Evolutionary conservation across 208 protist species (phyloP), one percentile per base, ranked within the genome.

Genomic region (Angomonas ambiguus): DNA sequence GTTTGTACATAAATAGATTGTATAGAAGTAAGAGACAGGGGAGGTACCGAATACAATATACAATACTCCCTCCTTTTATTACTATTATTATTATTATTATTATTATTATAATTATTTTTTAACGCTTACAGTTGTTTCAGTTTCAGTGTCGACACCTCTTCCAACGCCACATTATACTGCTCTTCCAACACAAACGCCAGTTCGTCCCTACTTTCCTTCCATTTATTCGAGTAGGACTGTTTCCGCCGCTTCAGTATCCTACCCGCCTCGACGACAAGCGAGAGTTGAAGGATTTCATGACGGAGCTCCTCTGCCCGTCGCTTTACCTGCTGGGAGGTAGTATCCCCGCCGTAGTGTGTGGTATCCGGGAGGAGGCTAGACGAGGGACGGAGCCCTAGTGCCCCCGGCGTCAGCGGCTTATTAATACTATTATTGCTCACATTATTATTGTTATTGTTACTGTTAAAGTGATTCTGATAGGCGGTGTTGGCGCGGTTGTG

Each of bases 121-220:
- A n/a, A n/a, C n/a, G n/a, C n/a, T n/a, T n/a, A n/a, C n/a, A n/a
- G n/a, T n/a, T n/a, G n/a, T 56, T 56, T 56, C 49, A 8, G n/a
- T 24, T 56, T 56, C 24, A 27, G 6, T 20, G 16, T 5, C 6
- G 11, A 11, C 31, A 62, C 6, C 6, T 45, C 58, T n/a, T 48
- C 32, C 27, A 86, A 35, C 13, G 72, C 67, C 22, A 89, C 79
- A 0, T 66, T 31, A 62, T 87, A 89, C 35, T 82, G 71, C 55
- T 86, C 60, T 57, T 62, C 27, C 34, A 92, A 33, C 27, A 79
- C 62, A 22, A 63, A 74, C 32, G 51, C 58, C 11, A 89, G 57
- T 65, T 85, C 80, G 51, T 76, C 31, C 35, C 62, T 68, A 0
- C 75, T 51, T 48, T 73, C 69, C 42, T 67, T 65, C 79, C 83